Evolutionary conservation across 2,329 filamentous ascomycete genomes (phyloP), one percentile per base, ranked within the genome.

Genomic region (Phyllosticta paracitricarpa): DNA sequence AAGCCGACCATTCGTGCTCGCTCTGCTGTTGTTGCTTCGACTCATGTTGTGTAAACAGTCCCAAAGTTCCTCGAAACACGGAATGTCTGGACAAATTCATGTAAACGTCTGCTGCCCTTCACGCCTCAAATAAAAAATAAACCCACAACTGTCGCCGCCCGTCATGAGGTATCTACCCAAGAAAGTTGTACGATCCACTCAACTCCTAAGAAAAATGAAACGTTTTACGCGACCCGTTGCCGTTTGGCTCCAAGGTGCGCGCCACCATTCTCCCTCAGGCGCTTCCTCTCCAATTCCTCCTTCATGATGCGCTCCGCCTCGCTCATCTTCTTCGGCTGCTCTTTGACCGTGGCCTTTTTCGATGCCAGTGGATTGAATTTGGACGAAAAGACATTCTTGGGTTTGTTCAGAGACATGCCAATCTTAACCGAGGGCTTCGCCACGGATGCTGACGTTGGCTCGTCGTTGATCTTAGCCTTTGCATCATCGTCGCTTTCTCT

Each of bases 231-330:
- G 26, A 58, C 28, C 25, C 56, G 33, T 56, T 62, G 60, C 35
- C 60, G 55, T 52, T 62, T 62, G 12, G 52, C 60, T 51, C 52
- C 56, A 12, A 30, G 51, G 12, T 40, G 22, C 12, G 10, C 30
- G n/a, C 54, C 51, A 25, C 56, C 60, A 14, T 25, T 51, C 33
- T 73, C 72, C 3, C 66, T 67, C 30, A 71, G 63, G 30, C 75
- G 70, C 56, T 75, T 75, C n/a, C 75, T 70, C 33, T 74, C 73
- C 54, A 76, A 65, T 61, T 74, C 72, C 62, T 75, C 87, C 73
- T 88, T 89, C 91, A 96, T 96, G 68, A 94, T 95, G 59, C 88
- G 82, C 75, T 93, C 91, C 2, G 87, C 88, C 70, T 95, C 90
- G 68, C 89, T 93, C 83, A 96, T 93, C 69, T 89, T 94, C 79